phyloP scores from a whole-genome alignment of 495 filamentous ascomycete genomes.

The Sphaerosporella brunnea region DNA sequence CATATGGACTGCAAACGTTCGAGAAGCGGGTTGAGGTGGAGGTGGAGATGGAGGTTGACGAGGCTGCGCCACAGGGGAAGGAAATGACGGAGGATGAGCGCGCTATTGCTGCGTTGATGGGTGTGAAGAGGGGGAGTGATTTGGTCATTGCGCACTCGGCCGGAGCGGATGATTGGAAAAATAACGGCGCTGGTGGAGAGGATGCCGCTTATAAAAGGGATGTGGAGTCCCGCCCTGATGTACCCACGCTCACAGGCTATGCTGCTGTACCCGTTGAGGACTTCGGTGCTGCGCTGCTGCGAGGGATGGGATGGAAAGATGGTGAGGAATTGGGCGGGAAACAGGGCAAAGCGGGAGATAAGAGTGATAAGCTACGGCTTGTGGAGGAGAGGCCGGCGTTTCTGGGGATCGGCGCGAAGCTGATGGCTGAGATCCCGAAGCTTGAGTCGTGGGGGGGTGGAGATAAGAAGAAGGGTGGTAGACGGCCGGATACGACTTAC shows the following conservation, averaged over 20 bases:
- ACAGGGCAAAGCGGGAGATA: slow-evolving; percentile 28
- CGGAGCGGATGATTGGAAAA: slow-evolving; percentile 24
- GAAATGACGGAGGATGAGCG: slow-evolving; percentile 49
- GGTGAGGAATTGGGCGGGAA: slow-evolving; percentile 51
- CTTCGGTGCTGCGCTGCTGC: slow-evolving; percentile 72
- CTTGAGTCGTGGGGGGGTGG: slow-evolving; percentile 55
- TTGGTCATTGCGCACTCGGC: slow-evolving; percentile 39
- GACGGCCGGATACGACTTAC: slow-evolving; percentile 36
- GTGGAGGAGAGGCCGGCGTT: slow-evolving; percentile 56
- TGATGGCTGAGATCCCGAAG: slow-evolving; percentile 32
- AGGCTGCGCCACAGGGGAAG: slow-evolving; percentile 7
- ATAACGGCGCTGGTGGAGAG: slow-evolving; percentile 32
- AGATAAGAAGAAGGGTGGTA: slow-evolving; percentile 40
- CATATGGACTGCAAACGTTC: slow-evolving; percentile 33
- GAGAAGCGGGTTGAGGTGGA: slow-evolving; percentile 29
- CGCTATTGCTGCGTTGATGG: slow-evolving; percentile 60
- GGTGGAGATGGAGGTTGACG: slow-evolving; percentile 4
- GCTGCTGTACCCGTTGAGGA: slow-evolving; percentile 76
- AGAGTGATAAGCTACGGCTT: slow-evolving; percentile 32
- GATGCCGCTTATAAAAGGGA: slow-evolving; percentile 50
- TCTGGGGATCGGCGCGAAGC: slow-evolving; percentile 67
- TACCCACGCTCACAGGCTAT: slow-evolving; percentile 70
- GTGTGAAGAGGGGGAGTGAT: slow-evolving; percentile 30
- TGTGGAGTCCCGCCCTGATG: slow-evolving; percentile 50
- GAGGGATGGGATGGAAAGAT: slow-evolving; percentile 88